Conservation (phyloP, 805 yeast genomes). For the Metschnikowia rubicola region DNA sequence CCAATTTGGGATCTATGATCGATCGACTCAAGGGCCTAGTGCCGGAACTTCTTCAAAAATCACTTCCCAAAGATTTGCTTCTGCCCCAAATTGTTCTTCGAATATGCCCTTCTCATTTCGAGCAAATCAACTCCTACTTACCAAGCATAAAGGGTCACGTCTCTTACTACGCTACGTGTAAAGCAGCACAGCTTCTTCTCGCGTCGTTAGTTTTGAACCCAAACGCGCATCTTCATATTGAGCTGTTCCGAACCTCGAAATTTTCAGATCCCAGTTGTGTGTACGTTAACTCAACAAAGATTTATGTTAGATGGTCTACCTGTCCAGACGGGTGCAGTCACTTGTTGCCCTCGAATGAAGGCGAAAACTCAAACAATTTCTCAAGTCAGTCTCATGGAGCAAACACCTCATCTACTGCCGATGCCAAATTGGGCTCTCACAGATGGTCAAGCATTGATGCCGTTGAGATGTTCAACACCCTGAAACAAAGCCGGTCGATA, state of each 20-base stretch:
- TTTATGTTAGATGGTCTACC: constrained; percentile 55
- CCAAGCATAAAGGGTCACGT: constrained; percentile 56
- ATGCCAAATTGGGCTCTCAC: constrained; percentile 39
- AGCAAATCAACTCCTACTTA: constrained; percentile 42
- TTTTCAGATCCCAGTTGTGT: constrained; percentile 28
- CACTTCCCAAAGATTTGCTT: constrained; percentile 43
- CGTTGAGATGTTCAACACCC: constrained; percentile 12
- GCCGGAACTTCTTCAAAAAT: constrained; percentile 47
- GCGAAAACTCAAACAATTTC: no score
- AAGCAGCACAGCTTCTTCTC: constrained; percentile 51
- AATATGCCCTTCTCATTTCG: constrained; percentile 51
- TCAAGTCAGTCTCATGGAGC: constrained; percentile 7
- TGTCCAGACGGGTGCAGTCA: constrained; percentile 52
- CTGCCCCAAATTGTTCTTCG: constrained; percentile 49
- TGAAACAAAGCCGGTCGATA: constrained; percentile 18
- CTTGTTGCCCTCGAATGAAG: constrained; percentile 18
- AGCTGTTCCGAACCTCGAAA: constrained; percentile 35
- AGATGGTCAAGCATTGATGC: constrained; percentile 38
- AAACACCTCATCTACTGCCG: constrained; percentile 28
- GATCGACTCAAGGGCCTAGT: constrained; percentile 45
- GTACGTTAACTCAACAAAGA: constrained; percentile 44
- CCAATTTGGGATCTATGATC: constrained; percentile 54
- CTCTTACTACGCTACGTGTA: constrained; percentile 54
- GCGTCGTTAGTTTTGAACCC: constrained; percentile 57
- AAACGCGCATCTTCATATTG: constrained; percentile 50